phyloP scores from a whole-genome alignment of 2,329 filamentous ascomycete genomes.

The Aspergillus uvarum region DNA sequence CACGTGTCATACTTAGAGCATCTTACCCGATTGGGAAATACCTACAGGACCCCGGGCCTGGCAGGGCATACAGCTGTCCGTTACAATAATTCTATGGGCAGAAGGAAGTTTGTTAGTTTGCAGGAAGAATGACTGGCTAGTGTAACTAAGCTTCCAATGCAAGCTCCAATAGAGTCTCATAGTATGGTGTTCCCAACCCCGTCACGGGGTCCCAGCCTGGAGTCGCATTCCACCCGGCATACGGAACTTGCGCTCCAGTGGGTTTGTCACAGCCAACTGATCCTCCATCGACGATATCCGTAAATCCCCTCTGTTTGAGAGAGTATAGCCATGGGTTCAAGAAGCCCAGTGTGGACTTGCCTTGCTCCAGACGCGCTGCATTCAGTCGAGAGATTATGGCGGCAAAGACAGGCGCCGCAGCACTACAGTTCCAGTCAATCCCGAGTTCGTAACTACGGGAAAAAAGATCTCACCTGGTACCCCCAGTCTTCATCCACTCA shows the following conservation, averaged over 20 bases:
- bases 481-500: constrained; percentile 40
- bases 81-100: no score
- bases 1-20: neutral
- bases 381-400: constrained; percentile 65
- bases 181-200: constrained; percentile 35
- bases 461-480: constrained; percentile 45
- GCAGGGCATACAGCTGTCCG: no score
- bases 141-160: constrained; percentile 2
- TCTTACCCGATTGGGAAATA: neutral
- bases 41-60: no score
- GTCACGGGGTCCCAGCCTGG: constrained; percentile 53
- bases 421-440: constrained; percentile 34
- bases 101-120: no score
- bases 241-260: constrained; percentile 40
- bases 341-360: constrained; percentile 57
- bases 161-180: constrained; percentile 17
- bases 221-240: constrained; percentile 54
- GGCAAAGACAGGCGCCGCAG: constrained; percentile 63
- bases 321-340: constrained; percentile 63
- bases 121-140: neutral
- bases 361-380: constrained; percentile 58
- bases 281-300: constrained; percentile 50
- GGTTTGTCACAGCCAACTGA: constrained; percentile 48
- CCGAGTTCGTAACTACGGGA: neutral
- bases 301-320: constrained; percentile 45